Evolutionary conservation across 345 rosid genomes (phyloP), one percentile per base, ranked within the genome.

Genomic region (Trapa bicornis): DNA sequence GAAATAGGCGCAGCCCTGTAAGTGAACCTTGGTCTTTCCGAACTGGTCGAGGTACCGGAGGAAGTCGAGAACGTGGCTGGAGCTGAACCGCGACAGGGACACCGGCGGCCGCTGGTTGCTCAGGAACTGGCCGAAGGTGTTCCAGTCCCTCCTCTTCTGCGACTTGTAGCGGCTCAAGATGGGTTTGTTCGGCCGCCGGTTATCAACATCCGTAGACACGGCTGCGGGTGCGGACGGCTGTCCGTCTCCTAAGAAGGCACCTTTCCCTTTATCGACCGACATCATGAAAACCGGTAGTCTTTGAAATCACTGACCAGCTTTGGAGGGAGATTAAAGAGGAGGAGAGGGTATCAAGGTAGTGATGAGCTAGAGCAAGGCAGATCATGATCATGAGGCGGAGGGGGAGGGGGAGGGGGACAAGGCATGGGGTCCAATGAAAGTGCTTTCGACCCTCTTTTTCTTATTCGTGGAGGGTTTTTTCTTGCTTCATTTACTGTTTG

Each of bases 121-220:
- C 22, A 91, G 68, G 80, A 85, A 88, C 79, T 90, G 97, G 9
- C 95, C 87, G 63, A 90, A 90, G 73, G 97, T 90, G 72, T 86
- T 88, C 97, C 97, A 90, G n/a, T 90, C 97, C 73, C 97, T 65
- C 48, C 95, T 69, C 70, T 90, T 90, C 60, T 91, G 97, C 3
- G 96, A 86, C 74, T 88, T 96, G 66, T 91, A 91, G 9, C 97
- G 75, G 77, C 97, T 91, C 47, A 86, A 73, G 0, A 84, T 83
- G 11, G 87, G 79, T 37, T 81, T 81, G 47, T 72, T 79, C 7
- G 77, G 75, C 47, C 77, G 89, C 33, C 77, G 61, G 71, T 47
- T 68, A 2, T 43, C 47, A 37, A 47, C 15, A 15, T 39, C 4
- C 1, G 67, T 15, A 1, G 65, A 37, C 36, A 60, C 65, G 50